Evolutionary conservation across 1,284 basidiomycete genomes (phyloP).

Genomic region (Thelephora terrestris): DNA sequence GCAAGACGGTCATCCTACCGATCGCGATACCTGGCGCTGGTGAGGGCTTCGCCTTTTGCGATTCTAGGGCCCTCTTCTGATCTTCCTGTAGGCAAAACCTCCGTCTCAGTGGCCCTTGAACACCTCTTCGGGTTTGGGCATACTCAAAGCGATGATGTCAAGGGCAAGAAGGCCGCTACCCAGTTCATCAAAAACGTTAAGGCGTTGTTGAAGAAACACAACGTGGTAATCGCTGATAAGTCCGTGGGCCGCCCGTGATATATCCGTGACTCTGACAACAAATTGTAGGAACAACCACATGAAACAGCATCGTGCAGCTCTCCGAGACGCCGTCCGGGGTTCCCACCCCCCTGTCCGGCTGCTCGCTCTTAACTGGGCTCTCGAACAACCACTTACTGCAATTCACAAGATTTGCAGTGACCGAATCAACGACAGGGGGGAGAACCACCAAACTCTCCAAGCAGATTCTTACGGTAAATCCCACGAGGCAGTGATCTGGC

Average conservation of each 20-base stretch:
- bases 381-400: conserved; percentile 41
- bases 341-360: conserved; percentile 49
- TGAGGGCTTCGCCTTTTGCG: conserved; percentile 25
- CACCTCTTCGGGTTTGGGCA: conserved; percentile 80
- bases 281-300: conserved; percentile 78
- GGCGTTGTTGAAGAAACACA: conserved; percentile 46
- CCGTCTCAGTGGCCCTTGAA: conserved; percentile 70
- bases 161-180: conserved; percentile 68
- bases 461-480: conserved; percentile 39
- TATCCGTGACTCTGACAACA: neutral
- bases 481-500: conserved; percentile 79
- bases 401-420: conserved; percentile 71
- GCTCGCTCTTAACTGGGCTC: conserved; percentile 72
- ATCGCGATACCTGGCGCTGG: conserved; percentile 91
- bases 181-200: conserved; percentile 73
- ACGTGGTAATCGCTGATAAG: conserved; percentile 89
- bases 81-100: conserved; percentile 67
- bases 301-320: conserved; percentile 59
- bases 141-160: conserved; percentile 88
- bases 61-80: conserved; percentile 1
- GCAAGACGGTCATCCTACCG: conserved; percentile 83
- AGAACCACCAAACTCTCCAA: conserved; percentile 75
- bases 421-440: conserved; percentile 65
- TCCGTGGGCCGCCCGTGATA: conserved; percentile 23
- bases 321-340: conserved; percentile 44